phyloP scores from a whole-genome alignment of 129 eudicot species.

The Dittrichia graveolens region DNA sequence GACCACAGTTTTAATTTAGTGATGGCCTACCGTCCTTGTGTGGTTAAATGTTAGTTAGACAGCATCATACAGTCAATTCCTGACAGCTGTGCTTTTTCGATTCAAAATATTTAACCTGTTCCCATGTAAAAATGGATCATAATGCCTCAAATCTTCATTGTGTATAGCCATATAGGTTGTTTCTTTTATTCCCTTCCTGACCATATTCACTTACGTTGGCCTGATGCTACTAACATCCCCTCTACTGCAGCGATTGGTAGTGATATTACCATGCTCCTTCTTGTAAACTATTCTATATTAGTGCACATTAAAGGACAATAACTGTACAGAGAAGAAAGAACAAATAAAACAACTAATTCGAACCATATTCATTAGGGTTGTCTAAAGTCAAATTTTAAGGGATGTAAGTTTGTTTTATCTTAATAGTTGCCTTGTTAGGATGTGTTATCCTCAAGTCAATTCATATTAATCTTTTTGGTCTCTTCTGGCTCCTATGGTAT shows the following conservation, averaged over 20 bases:
- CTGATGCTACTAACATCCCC: not conserved
- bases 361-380: conserved; percentile 2
- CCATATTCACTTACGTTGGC: not conserved
- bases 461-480: not conserved
- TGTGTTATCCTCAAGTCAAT: not conserved
- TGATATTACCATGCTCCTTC: conserved; percentile 12
- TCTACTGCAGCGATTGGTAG: not conserved
- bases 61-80: not conserved
- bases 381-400: not conserved
- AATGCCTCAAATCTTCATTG: not conserved
- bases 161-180: not conserved
- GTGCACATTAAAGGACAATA: not conserved
- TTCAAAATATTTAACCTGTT: not conserved
- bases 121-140: not conserved
- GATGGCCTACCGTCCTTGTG: not conserved
- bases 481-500: not conserved
- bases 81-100: conserved; percentile 1
- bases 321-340: not conserved
- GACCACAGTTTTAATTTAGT: not conserved
- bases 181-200: not conserved
- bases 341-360: not conserved
- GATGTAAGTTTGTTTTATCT: not conserved
- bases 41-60: not conserved
- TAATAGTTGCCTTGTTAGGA: not conserved
- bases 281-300: not conserved